These are phyloP conservation scores for Pulveroboletus sp. DNA, from an alignment of 768 basidiomycete genomes.

Conservation along the genomic window DNA sequence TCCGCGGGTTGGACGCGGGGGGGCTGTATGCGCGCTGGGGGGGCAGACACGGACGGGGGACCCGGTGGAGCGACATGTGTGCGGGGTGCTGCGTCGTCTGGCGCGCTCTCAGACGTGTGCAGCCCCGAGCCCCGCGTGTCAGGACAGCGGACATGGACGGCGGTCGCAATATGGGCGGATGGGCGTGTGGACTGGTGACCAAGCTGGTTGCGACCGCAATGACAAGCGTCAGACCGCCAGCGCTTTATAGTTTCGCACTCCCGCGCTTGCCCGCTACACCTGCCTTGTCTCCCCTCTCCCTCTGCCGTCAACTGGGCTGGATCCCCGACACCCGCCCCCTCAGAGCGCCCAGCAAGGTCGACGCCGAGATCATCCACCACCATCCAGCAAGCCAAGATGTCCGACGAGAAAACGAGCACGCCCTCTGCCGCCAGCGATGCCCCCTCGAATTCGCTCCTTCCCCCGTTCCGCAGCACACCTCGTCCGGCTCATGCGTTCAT, in stretches of 20 bases:
- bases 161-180: no score
- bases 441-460: slow-evolving; percentile 11
- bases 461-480: slow-evolving; percentile 12
- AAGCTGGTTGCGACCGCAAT: slow-evolving; percentile 9
- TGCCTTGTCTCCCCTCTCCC: neutral
- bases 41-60: neutral
- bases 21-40: slow-evolving; percentile 6
- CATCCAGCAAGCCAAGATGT: slow-evolving; percentile 11
- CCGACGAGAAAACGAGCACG: slow-evolving; percentile 20
- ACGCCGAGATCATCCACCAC: neutral
- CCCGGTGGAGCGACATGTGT: neutral
- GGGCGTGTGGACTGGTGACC: slow-evolving; percentile 8
- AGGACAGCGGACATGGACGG: no score
- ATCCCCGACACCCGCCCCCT: slow-evolving; percentile 8
- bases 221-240: neutral
- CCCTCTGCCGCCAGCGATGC: slow-evolving; percentile 15
- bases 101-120: no score
- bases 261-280: no score
- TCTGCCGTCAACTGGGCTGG: slow-evolving; percentile 4
- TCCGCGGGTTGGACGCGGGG: slow-evolving; percentile 22
- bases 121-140: no score
- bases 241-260: neutral
- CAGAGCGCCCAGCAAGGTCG: neutral
- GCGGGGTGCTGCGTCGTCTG: neutral
- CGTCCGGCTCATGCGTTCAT: slow-evolving; percentile 18